Base-by-base conservation (phyloP, 2,329 filamentous ascomycete genomes). In the Tolypocladium tundrense region DNA sequence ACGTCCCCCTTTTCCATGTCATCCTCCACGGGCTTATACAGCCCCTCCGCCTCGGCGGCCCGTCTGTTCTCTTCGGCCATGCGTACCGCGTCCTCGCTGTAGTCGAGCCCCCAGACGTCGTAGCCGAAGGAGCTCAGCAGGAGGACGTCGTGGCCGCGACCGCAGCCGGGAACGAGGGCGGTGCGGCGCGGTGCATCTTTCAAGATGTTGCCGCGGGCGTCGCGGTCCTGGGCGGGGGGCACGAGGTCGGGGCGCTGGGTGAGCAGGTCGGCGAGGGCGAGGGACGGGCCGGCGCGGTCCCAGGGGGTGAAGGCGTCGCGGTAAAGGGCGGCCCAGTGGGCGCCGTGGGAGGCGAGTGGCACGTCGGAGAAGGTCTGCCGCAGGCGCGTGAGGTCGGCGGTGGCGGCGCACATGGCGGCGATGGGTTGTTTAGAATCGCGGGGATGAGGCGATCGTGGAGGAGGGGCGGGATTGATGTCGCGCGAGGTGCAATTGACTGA, bases 141-240 rank as follows among this genome's bases (percentile, higher is more conserved):
- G 11, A 90, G 77, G 1, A 91, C 88, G 73, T 96, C 91, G 67
- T 94, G 88, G 6, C 91, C 91, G 53, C 83, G 81, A 0, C 91
- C 91, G 71, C 91, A 96, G 6, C 90, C 91, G 0, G 91, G 88
- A 0, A 96, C 87, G 10, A 95, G 76, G 1, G 87, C 90, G 41
- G 65, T 68, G 41, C 64, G 63, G 53, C 66, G 67, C 53, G 64
- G 54, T 43, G 67, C 64, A 45, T 61, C 59, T 54, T 67, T 65
- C 41, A 59, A 42, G 39, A 61, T 63, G 51, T 66, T 64, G 37
- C 70, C 70, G 50, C 69, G 64, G 57, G 64, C 60, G 58, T 73
- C 65, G 58, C 67, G 63, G 50, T 69, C 58, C 70, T 74, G 65
- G 35, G 71, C 57, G 52, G 64, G 65, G 1, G 72, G 70, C 37